Conservation (phyloP, 768 basidiomycete genomes). For the Tubosaeta sp. region DNA sequence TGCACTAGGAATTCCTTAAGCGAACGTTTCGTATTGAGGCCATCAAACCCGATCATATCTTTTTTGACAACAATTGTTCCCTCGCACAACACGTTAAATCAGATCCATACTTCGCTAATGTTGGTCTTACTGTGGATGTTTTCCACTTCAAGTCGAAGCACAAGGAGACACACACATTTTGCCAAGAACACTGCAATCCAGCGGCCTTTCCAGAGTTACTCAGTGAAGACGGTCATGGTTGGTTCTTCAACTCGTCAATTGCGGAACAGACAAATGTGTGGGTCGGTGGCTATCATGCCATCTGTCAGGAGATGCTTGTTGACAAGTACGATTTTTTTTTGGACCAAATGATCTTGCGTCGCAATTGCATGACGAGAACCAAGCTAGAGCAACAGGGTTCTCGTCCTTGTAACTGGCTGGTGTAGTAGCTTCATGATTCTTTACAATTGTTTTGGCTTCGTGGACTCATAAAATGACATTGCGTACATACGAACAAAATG, state of each 20-base stretch:
- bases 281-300: conserved; percentile 34
- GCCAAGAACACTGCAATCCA: conserved; percentile 30
- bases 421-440: neutral
- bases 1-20: conserved; percentile 8
- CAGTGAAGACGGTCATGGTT: conserved; percentile 17
- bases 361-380: conserved; percentile 11
- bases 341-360: conserved; percentile 33
- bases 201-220: conserved; percentile 26
- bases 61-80: conserved; percentile 10
- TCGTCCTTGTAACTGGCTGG: conserved; percentile 3
- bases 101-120: conserved; percentile 6
- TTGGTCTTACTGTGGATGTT: conserved; percentile 32
- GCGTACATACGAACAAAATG: neutral
- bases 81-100: conserved; percentile 1
- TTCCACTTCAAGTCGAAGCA: conserved; percentile 39
- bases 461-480: neutral
- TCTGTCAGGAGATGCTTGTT: conserved; percentile 31
- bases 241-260: conserved; percentile 34
- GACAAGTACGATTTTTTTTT: conserved; percentile 34
- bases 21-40: neutral
- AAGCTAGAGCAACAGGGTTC: neutral
- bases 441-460: neutral
- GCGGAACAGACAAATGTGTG: conserved; percentile 37
- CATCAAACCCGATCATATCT: conserved; percentile 1
- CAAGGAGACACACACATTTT: conserved; percentile 22